A percentile compares a stretch with the other conserved stretches of the same genome.
These are phyloP conservation scores for Neckera pumila DNA, from an alignment of 225 moss, liverwort and hornwort species.

Conservation along the genomic window DNA sequence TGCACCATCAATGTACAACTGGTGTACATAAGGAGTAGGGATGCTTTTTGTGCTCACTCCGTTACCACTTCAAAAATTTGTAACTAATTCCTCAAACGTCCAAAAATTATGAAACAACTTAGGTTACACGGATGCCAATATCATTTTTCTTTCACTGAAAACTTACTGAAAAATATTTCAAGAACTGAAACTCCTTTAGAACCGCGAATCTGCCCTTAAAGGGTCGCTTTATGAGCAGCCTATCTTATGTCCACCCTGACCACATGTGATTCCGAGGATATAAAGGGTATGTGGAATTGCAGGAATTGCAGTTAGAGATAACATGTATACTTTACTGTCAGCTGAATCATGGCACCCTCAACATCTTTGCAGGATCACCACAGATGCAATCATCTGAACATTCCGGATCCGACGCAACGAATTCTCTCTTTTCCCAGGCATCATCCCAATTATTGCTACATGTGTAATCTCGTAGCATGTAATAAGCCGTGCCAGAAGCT, in stretches of 20 bases:
- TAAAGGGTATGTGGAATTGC: neutral
- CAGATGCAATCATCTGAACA: neutral
- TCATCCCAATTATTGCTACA: slow-evolving; percentile 15
- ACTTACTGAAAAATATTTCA: neutral
- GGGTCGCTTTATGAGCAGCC: neutral
- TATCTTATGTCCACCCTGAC: neutral
- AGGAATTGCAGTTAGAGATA: neutral
- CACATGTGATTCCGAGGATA: too few relatives aligned
- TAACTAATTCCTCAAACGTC: neutral
- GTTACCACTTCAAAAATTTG: neutral
- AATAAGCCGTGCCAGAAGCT: neutral
- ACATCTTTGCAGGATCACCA: neutral
- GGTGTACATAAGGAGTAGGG: neutral
- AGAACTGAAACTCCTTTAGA: neutral
- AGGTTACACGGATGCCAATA: neutral
- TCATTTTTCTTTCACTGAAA: neutral
- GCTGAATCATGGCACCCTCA: neutral
- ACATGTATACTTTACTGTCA: neutral
- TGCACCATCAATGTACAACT: neutral
- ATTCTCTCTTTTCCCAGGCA: neutral
- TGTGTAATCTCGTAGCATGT: neutral
- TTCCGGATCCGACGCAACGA: neutral
- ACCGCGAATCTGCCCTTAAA: neutral
- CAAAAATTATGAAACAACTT: neutral
- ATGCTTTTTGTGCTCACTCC: fast-evolving